A percentile compares a stretch with the other conserved stretches of the same genome.
phyloP scores from a whole-genome alignment of 2,329 filamentous ascomycete genomes.

The Fusarium sarcochroum region DNA sequence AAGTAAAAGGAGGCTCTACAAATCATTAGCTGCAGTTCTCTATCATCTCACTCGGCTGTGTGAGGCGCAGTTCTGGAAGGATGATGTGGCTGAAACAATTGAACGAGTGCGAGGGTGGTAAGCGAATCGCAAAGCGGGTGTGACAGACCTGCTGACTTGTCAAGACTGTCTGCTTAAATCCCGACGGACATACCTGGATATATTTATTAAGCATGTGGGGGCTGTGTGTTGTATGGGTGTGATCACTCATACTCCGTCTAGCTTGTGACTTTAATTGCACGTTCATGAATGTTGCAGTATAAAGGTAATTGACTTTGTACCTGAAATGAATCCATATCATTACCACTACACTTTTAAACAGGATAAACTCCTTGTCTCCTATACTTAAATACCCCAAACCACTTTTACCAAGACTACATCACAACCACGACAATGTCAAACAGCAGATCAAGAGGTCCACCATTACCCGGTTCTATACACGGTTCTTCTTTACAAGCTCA shows the following conservation, averaged over 20 bases:
- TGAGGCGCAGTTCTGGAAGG: neutral
- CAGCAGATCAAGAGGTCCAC: slow-evolving; percentile 5
- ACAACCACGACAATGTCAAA: neutral
- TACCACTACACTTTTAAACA: too few relatives aligned
- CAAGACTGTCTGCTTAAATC: neutral
- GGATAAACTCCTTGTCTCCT: too few relatives aligned
- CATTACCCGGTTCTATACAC: neutral
- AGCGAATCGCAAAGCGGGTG: neutral
- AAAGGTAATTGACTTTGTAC: neutral
- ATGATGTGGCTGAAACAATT: slow-evolving; percentile 4
- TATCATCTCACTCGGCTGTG: too few relatives aligned
- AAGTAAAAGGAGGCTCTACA: too few relatives aligned
- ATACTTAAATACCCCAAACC: neutral
- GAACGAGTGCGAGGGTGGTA: neutral
- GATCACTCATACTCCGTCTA: too few relatives aligned
- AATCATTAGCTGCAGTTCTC: too few relatives aligned
- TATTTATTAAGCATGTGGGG: neutral
- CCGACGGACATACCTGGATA: neutral
- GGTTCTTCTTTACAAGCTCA: slow-evolving; percentile 1
- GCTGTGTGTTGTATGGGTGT: neutral
- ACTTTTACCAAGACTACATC: neutral
- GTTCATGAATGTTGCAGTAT: neutral
- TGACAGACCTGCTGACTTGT: neutral
- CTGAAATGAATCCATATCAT: too few relatives aligned
- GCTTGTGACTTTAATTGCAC: neutral